Percentiles rank a stretch among this genome's conserved stretches.
phyloP scores from a whole-genome alignment of 208 protist species.

The Sergeia podlipaevii region DNA sequence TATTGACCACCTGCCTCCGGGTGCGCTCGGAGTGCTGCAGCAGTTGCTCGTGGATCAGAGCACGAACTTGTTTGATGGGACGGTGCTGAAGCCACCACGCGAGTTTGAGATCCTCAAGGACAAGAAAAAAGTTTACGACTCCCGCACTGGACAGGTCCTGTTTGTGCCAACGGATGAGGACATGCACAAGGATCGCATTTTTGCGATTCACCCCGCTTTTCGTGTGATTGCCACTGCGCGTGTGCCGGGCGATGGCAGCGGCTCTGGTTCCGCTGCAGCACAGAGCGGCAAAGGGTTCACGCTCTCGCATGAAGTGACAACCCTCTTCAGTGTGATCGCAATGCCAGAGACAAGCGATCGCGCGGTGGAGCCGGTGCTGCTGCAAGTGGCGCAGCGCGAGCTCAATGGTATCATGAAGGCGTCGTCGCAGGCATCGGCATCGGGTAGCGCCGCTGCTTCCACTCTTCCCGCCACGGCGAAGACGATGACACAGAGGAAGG shows the following conservation, averaged over 20 bases:
- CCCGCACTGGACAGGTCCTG: conserved; percentile 5
- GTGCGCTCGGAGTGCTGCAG: conserved; percentile 77
- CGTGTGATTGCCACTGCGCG: conserved; percentile 84
- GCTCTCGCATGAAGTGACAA: conserved; percentile 80
- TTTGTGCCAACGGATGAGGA: conserved; percentile 29
- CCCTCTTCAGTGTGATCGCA: conserved; percentile 84
- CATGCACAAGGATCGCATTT: conserved; percentile 53
- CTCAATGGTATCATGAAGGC: conserved; percentile 5
- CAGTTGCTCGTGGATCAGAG: conserved; percentile 79
- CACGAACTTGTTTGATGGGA: conserved; percentile 81
- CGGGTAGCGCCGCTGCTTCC: conserved; percentile 3
- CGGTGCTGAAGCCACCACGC: conserved; percentile 57
- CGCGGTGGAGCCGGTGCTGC: conserved; percentile 40
- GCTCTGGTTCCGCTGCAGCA: conserved; percentile 4
- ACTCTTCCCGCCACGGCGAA: background rate
- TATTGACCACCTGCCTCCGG: conserved; percentile 80
- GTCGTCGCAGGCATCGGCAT: background rate
- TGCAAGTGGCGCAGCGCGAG: conserved; percentile 41
- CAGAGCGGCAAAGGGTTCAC: conserved; percentile 27
- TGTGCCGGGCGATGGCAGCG: conserved; percentile 25
- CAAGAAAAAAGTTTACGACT: conserved; percentile 17
- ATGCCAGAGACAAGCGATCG: conserved; percentile 53
- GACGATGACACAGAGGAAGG: too few species aligned
- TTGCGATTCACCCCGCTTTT: conserved; percentile 89
- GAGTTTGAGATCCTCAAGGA: conserved; percentile 66